These are phyloP conservation scores for Dactylonectria macrodidyma DNA, from an alignment of 2,329 filamentous ascomycete genomes.

Conservation along the genomic window DNA sequence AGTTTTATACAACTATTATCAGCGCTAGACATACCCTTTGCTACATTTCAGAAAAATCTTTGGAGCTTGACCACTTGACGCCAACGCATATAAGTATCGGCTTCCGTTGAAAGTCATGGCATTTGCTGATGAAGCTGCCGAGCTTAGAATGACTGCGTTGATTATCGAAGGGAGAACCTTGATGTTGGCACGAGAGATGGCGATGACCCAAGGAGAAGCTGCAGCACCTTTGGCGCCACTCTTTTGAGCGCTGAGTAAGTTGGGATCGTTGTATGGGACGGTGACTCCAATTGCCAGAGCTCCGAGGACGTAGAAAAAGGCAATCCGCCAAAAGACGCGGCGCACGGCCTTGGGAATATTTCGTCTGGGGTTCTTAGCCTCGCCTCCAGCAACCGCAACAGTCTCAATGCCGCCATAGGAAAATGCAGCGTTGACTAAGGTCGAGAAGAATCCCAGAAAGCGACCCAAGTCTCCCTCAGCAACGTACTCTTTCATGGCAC, in stretches of 20 bases:
- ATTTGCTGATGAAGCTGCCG: too few species aligned
- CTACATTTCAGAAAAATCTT: too few species aligned
- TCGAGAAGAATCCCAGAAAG: slow-evolving; percentile 77
- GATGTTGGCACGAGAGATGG: neutral
- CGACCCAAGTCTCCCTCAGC: slow-evolving; percentile 56
- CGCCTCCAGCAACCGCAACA: slow-evolving; percentile 83
- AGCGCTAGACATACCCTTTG: too few species aligned
- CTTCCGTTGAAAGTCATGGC: too few species aligned
- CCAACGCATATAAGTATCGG: too few species aligned
- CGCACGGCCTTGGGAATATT: slow-evolving; percentile 84
- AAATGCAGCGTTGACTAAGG: slow-evolving; percentile 82
- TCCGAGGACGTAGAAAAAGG: slow-evolving; percentile 81
- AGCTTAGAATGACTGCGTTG: slow-evolving; percentile 8
- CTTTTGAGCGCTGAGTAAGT: slow-evolving; percentile 1
- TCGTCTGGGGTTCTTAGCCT: slow-evolving; percentile 83
- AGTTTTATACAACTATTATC: too few species aligned
- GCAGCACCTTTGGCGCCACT: slow-evolving; percentile 2
- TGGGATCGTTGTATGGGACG: slow-evolving; percentile 10
- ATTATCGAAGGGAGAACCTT: slow-evolving; percentile 2
- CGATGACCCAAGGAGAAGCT: slow-evolving; percentile 16
- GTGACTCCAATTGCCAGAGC: slow-evolving; percentile 4
- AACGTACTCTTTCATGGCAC: slow-evolving; percentile 55
- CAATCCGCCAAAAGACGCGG: slow-evolving; percentile 85
- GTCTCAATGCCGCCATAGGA: slow-evolving; percentile 84
- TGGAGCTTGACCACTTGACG: too few species aligned